Conservation (phyloP, 2,329 filamentous ascomycete genomes). For the Beauveria medogensis region DNA sequence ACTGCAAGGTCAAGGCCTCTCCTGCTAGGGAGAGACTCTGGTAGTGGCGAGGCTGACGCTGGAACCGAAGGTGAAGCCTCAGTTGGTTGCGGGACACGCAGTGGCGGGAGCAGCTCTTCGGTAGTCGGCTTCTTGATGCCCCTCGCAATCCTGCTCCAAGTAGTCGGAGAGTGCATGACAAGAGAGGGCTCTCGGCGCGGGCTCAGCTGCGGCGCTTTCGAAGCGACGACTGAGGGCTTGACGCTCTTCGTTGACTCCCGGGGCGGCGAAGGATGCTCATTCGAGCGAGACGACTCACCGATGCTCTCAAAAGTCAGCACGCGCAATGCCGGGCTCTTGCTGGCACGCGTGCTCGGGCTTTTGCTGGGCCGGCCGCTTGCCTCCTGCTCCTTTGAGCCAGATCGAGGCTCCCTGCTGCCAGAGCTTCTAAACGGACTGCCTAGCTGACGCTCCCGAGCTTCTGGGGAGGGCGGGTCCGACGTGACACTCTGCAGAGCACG, state of each 20-base stretch:
- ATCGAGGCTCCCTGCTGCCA: constrained; percentile 27
- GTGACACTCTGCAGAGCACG: constrained; percentile 49
- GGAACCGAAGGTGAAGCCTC: too few relatives aligned
- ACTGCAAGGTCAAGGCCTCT: neutral
- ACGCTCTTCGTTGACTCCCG: neutral
- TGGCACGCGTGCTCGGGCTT: constrained; percentile 21
- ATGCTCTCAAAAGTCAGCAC: constrained; percentile 8
- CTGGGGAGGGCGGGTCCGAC: constrained; percentile 50
- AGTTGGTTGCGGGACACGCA: too few relatives aligned
- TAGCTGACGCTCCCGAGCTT: constrained; percentile 40
- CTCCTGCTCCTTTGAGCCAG: constrained; percentile 21
- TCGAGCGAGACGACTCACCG: constrained; percentile 9
- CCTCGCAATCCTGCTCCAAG: neutral
- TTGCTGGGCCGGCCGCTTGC: constrained; percentile 19
- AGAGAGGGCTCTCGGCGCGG: neutral
- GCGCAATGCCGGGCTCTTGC: constrained; percentile 4
- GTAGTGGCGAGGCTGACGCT: neutral
- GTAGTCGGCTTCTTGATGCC: neutral
- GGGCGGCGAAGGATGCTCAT: neutral
- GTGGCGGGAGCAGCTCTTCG: too few relatives aligned
- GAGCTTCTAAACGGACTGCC: constrained; percentile 47
- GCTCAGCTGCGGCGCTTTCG: neutral
- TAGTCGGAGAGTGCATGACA: neutral
- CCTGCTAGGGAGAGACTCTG: neutral
- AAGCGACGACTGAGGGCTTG: neutral